Percentiles rank a stretch among this genome's conserved stretches.
Evolutionary conservation across 164 flowering plant genomes (phyloP).

Genomic region (Umbilicus rupestris): DNA sequence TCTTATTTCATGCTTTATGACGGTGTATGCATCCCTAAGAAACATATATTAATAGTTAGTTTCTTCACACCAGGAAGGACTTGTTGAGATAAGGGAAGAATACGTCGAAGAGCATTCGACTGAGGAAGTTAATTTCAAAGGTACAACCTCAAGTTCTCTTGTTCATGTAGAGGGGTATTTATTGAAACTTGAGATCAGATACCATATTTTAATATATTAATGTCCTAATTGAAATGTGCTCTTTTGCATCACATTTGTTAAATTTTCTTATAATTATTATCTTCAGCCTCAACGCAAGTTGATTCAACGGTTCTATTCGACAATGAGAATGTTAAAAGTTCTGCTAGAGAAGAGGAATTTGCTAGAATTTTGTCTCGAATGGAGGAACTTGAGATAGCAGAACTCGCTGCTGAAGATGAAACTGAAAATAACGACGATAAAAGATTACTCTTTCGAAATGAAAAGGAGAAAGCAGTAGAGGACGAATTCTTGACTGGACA

Average conservation of each 20-base stretch:
- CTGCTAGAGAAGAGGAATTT: conserved; percentile 51
- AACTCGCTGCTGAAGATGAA: conserved; percentile 33
- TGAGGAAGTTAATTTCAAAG: conserved; percentile 21
- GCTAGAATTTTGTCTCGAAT: conserved; percentile 51
- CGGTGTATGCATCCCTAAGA: neutral
- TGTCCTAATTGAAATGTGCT: neutral
- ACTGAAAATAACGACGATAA: conserved; percentile 19
- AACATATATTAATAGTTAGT: neutral
- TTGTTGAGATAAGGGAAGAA: conserved; percentile 90
- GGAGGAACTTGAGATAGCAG: conserved; percentile 77
- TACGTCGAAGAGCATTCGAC: conserved; percentile 41
- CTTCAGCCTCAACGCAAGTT: conserved; percentile 19
- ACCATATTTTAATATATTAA: neutral
- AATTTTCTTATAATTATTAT: neutral
- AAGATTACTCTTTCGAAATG: conserved; percentile 11
- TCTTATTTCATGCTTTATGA: neutral
- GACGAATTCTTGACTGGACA: conserved; percentile 37
- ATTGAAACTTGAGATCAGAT: neutral
- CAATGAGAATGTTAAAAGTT: conserved; percentile 18
- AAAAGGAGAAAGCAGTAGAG: conserved; percentile 24
- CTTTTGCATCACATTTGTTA: neutral
- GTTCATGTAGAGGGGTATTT: neutral
- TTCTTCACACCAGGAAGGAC: conserved; percentile 54
- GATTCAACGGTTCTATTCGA: conserved; percentile 17
- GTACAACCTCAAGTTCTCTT: conserved; percentile 10